Conservation (phyloP, 495 filamentous ascomycete species). For the Lepraria neglecta region DNA sequence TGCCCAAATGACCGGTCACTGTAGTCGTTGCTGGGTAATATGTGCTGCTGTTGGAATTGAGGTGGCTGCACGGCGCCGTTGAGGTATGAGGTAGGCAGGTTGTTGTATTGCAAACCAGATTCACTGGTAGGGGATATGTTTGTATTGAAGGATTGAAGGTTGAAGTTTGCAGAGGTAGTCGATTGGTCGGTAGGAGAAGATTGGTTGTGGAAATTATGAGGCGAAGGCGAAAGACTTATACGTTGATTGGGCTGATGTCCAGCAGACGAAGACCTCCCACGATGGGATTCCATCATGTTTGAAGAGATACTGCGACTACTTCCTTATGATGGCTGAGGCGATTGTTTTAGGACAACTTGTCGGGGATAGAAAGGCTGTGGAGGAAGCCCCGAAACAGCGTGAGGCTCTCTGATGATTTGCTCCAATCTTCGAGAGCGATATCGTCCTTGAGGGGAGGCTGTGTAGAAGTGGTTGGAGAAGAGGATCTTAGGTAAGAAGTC, state of each 20-base stretch:
- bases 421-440: slow-evolving; percentile 9
- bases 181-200: slow-evolving; percentile 16
- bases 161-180: slow-evolving; percentile 21
- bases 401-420: slow-evolving; percentile 17
- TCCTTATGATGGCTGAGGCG: slow-evolving; percentile 16
- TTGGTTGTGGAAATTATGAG: slow-evolving; percentile 24
- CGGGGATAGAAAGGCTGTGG: slow-evolving; percentile 23
- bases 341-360: slow-evolving; percentile 18
- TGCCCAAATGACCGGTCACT: slow-evolving; percentile 18
- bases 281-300: slow-evolving; percentile 24
- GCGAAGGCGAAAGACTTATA: slow-evolving; percentile 30
- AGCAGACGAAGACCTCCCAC: slow-evolving; percentile 28
- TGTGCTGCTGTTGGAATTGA: slow-evolving; percentile 23
- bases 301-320: slow-evolving; percentile 10
- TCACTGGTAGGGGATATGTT: slow-evolving; percentile 18
- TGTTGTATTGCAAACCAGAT: slow-evolving; percentile 24
- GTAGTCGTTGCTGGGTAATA: slow-evolving; percentile 24
- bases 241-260: slow-evolving; percentile 24
- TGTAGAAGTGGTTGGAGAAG: slow-evolving; percentile 15
- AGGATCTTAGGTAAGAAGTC: slow-evolving; percentile 9
- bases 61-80: slow-evolving; percentile 20
- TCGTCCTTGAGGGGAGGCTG: slow-evolving; percentile 16
- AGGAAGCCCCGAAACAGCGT: slow-evolving; percentile 13
- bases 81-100: slow-evolving; percentile 21
- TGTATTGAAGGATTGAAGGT: slow-evolving; percentile 20